A percentile compares a stretch with the other conserved stretches of the same genome.
Conservation (phyloP, 495 filamentous ascomycete species). For the Penicillium diatomitis region DNA sequence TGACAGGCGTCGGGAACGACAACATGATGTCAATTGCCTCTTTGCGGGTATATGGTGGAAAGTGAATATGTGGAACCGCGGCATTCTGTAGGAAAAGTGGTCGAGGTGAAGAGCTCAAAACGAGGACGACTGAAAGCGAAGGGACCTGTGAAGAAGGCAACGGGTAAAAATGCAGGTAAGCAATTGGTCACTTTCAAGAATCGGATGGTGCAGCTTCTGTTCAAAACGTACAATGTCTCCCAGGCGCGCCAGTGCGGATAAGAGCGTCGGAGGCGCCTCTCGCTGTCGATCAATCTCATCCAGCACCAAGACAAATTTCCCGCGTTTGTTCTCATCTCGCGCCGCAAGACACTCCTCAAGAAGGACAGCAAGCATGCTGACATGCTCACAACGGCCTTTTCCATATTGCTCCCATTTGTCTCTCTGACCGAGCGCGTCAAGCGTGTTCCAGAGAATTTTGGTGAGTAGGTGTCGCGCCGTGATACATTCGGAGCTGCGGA, state of each 20-base stretch:
- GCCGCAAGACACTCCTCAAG: slow-evolving; percentile 44
- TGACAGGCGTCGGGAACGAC: slow-evolving; percentile 27
- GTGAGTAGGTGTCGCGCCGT: slow-evolving; percentile 79
- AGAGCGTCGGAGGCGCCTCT: slow-evolving; percentile 67
- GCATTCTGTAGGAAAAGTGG: slow-evolving; percentile 62
- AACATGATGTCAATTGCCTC: slow-evolving; percentile 69
- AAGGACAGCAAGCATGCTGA: slow-evolving; percentile 63
- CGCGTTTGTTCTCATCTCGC: slow-evolving; percentile 11
- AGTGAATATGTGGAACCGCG: slow-evolving; percentile 70
- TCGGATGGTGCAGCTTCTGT: not conserved
- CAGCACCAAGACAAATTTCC: slow-evolving; percentile 71
- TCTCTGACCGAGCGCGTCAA: slow-evolving; percentile 28
- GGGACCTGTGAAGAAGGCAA: slow-evolving; percentile 51
- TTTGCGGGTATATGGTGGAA: slow-evolving; percentile 73
- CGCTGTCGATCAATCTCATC: slow-evolving; percentile 87
- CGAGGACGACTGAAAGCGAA: slow-evolving; percentile 65
- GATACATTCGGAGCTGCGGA: slow-evolving; percentile 79
- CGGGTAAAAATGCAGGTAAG: slow-evolving; percentile 6
- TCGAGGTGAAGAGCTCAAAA: slow-evolving; percentile 59
- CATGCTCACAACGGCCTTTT: slow-evolving; percentile 62
- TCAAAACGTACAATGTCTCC: slow-evolving; percentile 58
- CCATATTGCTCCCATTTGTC: slow-evolving; percentile 32
- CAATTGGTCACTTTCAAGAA: not conserved
- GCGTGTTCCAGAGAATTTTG: slow-evolving; percentile 40
- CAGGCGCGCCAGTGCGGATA: slow-evolving; percentile 73